A percentile compares a stretch with the other conserved stretches of the same genome.
phyloP scores from a whole-genome alignment of 2,329 filamentous ascomycete genomes.

The Exophiala xenobiotica region DNA sequence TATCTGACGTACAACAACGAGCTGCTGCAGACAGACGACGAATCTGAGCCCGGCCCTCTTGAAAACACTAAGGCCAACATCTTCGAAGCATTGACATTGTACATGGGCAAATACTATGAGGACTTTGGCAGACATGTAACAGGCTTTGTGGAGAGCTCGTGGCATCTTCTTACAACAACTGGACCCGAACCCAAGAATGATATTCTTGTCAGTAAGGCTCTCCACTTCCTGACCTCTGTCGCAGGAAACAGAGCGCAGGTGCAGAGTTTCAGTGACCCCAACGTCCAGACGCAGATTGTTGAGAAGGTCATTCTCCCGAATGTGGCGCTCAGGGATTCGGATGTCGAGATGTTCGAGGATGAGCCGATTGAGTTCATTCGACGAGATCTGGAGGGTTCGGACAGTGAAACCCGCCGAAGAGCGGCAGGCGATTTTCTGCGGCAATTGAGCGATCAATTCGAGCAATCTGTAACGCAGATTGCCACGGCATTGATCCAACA shows the following conservation, averaged over 20 bases:
- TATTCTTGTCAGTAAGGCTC: conserved; percentile 85
- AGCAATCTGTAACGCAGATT: conserved; percentile 78
- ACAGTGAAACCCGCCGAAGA: conserved; percentile 86
- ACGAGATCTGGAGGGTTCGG: conserved; percentile 90
- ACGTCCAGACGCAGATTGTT: conserved; percentile 78
- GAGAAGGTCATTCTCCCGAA: conserved; percentile 97
- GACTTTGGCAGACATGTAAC: conserved; percentile 79
- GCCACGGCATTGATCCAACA: conserved; percentile 83
- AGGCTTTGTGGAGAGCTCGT: conserved; percentile 85
- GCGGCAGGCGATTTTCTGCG: conserved; percentile 93
- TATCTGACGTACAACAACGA: conserved; percentile 88
- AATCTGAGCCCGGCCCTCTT: conserved; percentile 78
- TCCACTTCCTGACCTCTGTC: conserved; percentile 91
- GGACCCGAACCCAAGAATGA: conserved; percentile 91
- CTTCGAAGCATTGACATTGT: conserved; percentile 85
- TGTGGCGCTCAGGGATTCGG: conserved; percentile 84
- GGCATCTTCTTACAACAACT: conserved; percentile 84
- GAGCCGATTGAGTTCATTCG: conserved; percentile 98
- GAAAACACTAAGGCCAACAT: conserved; percentile 92
- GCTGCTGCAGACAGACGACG: conserved; percentile 79
- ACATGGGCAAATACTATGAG: conserved; percentile 92
- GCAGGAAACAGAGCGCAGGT: conserved; percentile 76
- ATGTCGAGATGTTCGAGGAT: conserved; percentile 94
- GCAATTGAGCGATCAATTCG: conserved; percentile 85
- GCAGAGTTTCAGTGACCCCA: conserved; percentile 77